These are phyloP conservation scores for Colletotrichum spaethianum DNA, from an alignment of 2,329 filamentous ascomycete genomes.

Conservation along the genomic window DNA sequence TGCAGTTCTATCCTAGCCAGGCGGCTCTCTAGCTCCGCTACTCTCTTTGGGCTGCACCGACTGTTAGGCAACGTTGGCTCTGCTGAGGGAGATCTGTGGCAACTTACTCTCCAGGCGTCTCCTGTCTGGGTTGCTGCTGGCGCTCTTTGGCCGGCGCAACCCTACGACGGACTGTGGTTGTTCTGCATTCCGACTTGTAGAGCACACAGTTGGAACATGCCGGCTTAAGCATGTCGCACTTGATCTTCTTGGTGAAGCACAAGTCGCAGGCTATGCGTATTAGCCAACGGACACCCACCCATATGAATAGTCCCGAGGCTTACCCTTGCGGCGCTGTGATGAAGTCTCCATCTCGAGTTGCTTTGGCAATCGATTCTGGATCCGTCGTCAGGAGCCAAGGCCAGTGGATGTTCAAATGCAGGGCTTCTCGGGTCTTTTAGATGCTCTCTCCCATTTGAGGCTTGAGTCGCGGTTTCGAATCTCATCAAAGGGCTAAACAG, in stretches of 20 bases:
- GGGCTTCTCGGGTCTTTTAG: neutral
- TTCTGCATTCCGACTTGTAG: conserved; percentile 57
- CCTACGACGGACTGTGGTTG: conserved; percentile 48
- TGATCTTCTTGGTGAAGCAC: conserved; percentile 63
- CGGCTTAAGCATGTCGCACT: conserved; percentile 61
- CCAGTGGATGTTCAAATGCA: neutral
- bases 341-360: conserved; percentile 46
- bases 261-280: conserved; percentile 56
- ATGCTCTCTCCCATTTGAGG: neutral
- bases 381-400: neutral
- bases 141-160: conserved; percentile 37
- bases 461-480: neutral
- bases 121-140: conserved; percentile 34
- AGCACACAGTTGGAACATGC: conserved; percentile 60
- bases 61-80: neutral
- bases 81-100: neutral
- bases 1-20: conserved; percentile 51
- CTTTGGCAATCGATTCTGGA: neutral
- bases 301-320: conserved; percentile 30
- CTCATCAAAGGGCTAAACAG: neutral
- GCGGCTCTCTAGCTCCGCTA: conserved; percentile 45
- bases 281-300: conserved; percentile 5
- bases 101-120: conserved; percentile 14
- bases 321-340: conserved; percentile 46
- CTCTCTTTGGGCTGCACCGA: conserved; percentile 16